Conservation (phyloP, 352 stramenopile species). For the Pythium rishiriense region DNA sequence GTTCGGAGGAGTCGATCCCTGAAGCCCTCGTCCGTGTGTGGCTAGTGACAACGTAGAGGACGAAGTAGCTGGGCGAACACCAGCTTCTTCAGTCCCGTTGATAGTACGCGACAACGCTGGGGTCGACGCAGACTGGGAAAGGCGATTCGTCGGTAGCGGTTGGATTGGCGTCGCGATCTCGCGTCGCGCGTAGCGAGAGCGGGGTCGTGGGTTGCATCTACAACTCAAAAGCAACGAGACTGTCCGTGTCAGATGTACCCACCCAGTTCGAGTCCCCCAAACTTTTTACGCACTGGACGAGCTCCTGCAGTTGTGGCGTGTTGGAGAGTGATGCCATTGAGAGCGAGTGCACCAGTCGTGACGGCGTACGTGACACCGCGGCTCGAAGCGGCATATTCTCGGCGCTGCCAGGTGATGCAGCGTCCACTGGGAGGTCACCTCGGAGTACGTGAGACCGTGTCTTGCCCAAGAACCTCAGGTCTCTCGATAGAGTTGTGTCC, state of each 20-base stretch:
- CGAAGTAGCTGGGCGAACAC: background rate
- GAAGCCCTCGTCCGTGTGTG: background rate
- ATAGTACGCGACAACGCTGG: background rate
- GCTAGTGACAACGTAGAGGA: background rate
- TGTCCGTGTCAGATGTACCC: background rate
- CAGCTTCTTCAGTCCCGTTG: background rate
- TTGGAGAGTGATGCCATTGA: conserved; percentile 6
- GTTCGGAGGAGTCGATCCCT: conserved; percentile 3
- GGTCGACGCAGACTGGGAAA: conserved; percentile 32
- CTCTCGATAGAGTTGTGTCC: background rate
- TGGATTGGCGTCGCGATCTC: conserved; percentile 34
- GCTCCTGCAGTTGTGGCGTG: conserved; percentile 3
- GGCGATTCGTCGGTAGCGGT: conserved; percentile 34
- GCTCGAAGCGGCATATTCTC: background rate
- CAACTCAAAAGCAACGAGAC: background rate
- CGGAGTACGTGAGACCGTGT: conserved; percentile 9
- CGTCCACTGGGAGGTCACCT: conserved; percentile 5
- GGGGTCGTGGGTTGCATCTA: conserved; percentile 46
- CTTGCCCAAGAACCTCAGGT: background rate
- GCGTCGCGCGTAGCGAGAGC: conserved; percentile 55
- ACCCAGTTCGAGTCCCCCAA: background rate
- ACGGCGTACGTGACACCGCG: background rate
- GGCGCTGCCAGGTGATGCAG: background rate
- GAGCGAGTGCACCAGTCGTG: background rate
- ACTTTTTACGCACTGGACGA: conserved; percentile 21